Evolutionary conservation across 2,329 filamentous ascomycete species (phyloP).

Genomic region (Fusarium heterosporum): DNA sequence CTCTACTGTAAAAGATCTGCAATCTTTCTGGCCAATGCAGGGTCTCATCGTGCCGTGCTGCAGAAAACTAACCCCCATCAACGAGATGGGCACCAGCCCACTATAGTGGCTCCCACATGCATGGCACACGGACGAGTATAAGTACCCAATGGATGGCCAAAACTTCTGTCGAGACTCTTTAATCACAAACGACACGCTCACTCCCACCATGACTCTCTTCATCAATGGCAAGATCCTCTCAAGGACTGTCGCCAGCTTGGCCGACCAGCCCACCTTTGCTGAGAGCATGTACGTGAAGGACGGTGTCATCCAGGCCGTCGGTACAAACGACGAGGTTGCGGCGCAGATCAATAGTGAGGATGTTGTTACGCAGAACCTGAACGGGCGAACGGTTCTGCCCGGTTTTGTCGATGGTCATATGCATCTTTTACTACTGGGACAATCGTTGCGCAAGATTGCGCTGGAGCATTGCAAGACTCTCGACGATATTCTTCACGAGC

Average conservation of each 20-base stretch:
- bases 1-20: background rate
- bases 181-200: background rate
- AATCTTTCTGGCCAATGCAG: background rate
- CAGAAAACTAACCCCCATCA: conserved; percentile 16
- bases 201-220: conserved; percentile 41
- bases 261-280: conserved; percentile 47
- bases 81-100: conserved; percentile 37
- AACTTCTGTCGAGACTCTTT: background rate
- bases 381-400: conserved; percentile 59
- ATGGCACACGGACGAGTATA: conserved; percentile 17
- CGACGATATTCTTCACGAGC: conserved; percentile 61
- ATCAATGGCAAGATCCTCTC: conserved; percentile 49
- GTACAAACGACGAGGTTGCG: conserved; percentile 45
- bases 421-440: conserved; percentile 66
- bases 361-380: conserved; percentile 44
- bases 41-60: background rate
- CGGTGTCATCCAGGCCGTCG: conserved; percentile 52
- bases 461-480: conserved; percentile 62
- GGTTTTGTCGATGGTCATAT: conserved; percentile 70
- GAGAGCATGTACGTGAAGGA: conserved; percentile 52
- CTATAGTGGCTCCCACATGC: conserved; percentile 25
- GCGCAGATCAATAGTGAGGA: conserved; percentile 35
- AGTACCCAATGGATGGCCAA: conserved; percentile 12
- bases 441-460: conserved; percentile 63
- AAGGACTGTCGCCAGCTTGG: conserved; percentile 40